phyloP scores from a whole-genome alignment of 164 flowering plant genomes.

The Cinnamomum chago region DNA sequence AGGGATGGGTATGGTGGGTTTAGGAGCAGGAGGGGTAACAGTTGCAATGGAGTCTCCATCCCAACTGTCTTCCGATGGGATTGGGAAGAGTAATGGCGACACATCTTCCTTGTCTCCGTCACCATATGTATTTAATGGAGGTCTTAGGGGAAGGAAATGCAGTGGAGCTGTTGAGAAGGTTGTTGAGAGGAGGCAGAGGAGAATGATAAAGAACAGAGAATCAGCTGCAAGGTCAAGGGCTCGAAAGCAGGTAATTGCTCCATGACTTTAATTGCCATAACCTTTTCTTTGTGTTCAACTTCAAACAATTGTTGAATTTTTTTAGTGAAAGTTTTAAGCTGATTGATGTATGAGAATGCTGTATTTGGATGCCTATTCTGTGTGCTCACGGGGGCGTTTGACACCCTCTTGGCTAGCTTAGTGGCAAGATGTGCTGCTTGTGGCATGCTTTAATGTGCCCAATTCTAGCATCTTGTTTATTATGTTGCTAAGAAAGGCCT shows the following conservation, averaged over 20 bases:
- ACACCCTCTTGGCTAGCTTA: neutral
- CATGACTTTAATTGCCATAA: neutral
- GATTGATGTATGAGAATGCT: no score
- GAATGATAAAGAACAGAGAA: constrained; percentile 95
- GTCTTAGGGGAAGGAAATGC: constrained; percentile 52
- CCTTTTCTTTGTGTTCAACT: neutral
- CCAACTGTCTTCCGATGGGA: constrained; percentile 62
- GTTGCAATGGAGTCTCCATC: constrained; percentile 56
- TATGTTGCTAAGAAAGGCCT: neutral
- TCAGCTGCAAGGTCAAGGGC: constrained; percentile 98
- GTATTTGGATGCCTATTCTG: no score
- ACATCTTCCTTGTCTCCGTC: constrained; percentile 75
- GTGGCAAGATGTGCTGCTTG: neutral
- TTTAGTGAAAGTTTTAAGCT: constrained; percentile 1
- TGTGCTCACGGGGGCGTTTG: no score
- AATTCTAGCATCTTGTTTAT: neutral
- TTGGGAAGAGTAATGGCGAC: constrained; percentile 72
- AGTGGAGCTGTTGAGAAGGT: constrained; percentile 69
- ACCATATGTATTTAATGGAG: constrained; percentile 66
- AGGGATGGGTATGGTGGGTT: constrained; percentile 49
- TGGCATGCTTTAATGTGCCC: neutral
- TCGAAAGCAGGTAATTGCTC: constrained; percentile 74
- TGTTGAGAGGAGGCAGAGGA: constrained; percentile 83
- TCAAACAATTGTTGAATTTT: neutral
- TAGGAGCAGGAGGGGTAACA: constrained; percentile 44